Percentiles rank a stretch among this genome's conserved stretches.
Evolutionary conservation across 805 yeast genomes (phyloP).

Genomic region (Peterozyma toletana): DNA sequence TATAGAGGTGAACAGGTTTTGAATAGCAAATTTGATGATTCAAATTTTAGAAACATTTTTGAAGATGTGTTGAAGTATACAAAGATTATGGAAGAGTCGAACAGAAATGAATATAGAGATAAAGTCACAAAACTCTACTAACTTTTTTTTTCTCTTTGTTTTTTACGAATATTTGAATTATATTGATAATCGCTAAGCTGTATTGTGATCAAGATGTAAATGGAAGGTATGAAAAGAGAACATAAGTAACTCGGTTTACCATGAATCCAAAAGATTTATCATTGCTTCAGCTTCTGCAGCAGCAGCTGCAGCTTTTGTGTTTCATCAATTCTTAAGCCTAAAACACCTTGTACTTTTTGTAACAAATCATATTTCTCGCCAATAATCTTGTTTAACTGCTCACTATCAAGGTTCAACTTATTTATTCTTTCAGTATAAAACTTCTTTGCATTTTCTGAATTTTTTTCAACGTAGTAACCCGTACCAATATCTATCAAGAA

Average conservation of each 20-base stretch:
- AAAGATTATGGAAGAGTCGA: constrained; percentile 6
- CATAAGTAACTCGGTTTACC: no score
- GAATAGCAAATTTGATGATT: constrained; percentile 5
- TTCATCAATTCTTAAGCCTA: constrained; percentile 45
- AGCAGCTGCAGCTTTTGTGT: constrained; percentile 24
- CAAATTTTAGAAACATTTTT: constrained; percentile 3
- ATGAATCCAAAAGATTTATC: no score
- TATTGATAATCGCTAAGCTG: no score
- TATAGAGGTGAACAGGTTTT: constrained; percentile 7
- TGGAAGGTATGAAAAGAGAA: no score
- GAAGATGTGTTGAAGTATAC: constrained; percentile 2
- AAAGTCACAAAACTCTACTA: constrained; percentile 23
- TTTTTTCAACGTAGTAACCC: constrained; percentile 87
- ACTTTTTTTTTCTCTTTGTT: neutral
- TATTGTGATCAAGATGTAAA: no score
- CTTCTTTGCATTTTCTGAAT: constrained; percentile 51
- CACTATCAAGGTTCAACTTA: constrained; percentile 66
- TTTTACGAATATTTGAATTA: neutral
- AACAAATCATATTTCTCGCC: constrained; percentile 64
- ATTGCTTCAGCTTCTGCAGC: no score
- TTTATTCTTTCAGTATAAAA: constrained; percentile 71
- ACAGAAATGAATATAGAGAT: constrained; percentile 12
- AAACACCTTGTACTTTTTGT: constrained; percentile 51
- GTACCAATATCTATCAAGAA: constrained; percentile 95
- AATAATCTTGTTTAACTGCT: constrained; percentile 67